Evolutionary conservation across 305 asterid genomes (phyloP).

Genomic region (Fraxinus velutina): DNA sequence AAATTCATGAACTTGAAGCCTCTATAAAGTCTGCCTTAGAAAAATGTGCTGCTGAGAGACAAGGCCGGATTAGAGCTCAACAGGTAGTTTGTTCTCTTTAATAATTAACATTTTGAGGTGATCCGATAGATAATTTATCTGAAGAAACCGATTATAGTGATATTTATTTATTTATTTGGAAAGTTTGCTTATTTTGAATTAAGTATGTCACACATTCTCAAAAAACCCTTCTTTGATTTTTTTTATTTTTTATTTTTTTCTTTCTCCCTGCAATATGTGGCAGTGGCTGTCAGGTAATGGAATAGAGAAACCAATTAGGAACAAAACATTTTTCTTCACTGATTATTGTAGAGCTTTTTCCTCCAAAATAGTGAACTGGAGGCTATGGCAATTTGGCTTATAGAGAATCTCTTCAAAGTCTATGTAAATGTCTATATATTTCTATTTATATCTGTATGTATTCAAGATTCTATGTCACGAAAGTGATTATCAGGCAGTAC

Average conservation of each 20-base stretch:
- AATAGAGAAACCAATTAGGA: neutral
- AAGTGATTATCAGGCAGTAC: neutral
- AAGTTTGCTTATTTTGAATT: neutral
- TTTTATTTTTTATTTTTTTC: neutral
- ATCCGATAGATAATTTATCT: neutral
- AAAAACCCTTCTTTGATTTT: neutral
- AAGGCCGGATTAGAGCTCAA: conserved; percentile 90
- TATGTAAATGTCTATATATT: neutral
- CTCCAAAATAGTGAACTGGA: neutral
- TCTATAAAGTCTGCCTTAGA: conserved; percentile 51
- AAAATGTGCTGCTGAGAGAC: conserved; percentile 80
- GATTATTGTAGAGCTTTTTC: neutral
- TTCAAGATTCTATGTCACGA: neutral
- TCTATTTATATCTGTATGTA: neutral
- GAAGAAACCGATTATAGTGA: neutral
- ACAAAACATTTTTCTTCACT: neutral
- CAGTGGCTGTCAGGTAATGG: neutral
- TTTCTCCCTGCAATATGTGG: neutral
- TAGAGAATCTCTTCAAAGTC: neutral
- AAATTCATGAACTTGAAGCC: conserved; percentile 54
- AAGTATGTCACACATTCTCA: neutral
- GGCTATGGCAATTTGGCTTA: neutral
- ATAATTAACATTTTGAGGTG: neutral
- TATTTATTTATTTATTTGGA: too few species aligned
- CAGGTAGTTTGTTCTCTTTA: conserved; percentile 35